These are phyloP conservation scores for Sporobolomyces pararoseus DNA, from an alignment of 768 basidiomycete species.

Conservation along the genomic window DNA sequence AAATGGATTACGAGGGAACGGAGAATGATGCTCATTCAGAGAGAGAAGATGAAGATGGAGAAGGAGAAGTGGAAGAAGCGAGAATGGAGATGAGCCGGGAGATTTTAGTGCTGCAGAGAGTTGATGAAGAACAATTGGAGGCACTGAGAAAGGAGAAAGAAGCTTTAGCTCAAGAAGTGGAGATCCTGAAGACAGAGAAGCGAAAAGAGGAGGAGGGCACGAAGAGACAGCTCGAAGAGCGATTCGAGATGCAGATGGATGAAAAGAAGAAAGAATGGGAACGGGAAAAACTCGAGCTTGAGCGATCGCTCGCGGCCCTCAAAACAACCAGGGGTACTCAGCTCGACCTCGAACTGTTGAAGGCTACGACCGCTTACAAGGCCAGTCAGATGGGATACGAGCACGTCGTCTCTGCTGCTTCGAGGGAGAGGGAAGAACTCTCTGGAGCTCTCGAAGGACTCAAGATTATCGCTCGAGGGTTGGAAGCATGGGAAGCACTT, in stretches of 20 bases:
- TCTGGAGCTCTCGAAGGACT: neutral
- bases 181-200: neutral
- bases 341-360: neutral
- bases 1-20: neutral
- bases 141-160: constrained; percentile 3
- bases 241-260: neutral
- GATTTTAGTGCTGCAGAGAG: neutral
- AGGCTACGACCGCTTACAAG: neutral
- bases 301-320: neutral
- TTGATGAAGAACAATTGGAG: neutral
- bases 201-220: neutral
- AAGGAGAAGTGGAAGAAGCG: neutral
- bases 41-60: neutral
- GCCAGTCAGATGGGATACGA: neutral
- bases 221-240: too few species aligned
- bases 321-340: neutral
- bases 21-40: neutral
- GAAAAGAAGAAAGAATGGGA: neutral
- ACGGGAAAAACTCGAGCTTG: neutral
- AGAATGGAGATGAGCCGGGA: neutral
- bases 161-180: neutral
- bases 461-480: neutral
- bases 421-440: constrained; percentile 6
- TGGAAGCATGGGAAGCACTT: neutral
- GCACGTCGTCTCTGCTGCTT: neutral